Percentiles rank a stretch among this genome's conserved stretches.
phyloP scores from a whole-genome alignment of 352 stramenopile genomes.

The Pythium chondricola region DNA sequence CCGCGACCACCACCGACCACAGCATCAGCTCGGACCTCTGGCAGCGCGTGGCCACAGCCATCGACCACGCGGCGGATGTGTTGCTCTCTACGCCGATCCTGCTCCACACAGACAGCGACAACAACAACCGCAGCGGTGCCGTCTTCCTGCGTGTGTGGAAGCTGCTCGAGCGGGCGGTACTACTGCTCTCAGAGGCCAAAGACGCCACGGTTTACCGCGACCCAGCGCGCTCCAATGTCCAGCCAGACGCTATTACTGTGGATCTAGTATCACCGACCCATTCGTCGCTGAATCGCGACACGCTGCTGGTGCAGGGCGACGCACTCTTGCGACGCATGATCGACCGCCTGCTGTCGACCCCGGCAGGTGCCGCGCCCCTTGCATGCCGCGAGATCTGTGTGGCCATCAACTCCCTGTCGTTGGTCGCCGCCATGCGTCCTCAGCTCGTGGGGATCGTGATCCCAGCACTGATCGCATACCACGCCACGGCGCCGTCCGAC shows the following conservation, averaged over 20 bases:
- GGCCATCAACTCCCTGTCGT: slow-evolving; percentile 58
- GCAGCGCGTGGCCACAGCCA: slow-evolving; percentile 27
- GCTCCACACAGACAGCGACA: slow-evolving; percentile 4
- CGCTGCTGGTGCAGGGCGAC: slow-evolving; percentile 36
- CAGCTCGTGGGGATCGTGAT: slow-evolving; percentile 53
- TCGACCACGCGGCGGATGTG: slow-evolving; percentile 41
- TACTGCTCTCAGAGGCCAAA: slow-evolving; percentile 47
- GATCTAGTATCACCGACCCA: slow-evolving; percentile 35
- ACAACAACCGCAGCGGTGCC: slow-evolving; percentile 42
- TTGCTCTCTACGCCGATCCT: slow-evolving; percentile 25
- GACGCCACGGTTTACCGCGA: slow-evolving; percentile 64
- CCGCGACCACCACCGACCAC: slow-evolving; percentile 13
- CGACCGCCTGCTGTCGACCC: slow-evolving; percentile 23
- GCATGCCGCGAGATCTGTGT: slow-evolving; percentile 49
- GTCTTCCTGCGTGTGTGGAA: slow-evolving; percentile 64
- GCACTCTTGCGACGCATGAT: slow-evolving; percentile 36
- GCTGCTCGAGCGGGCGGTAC: slow-evolving; percentile 39
- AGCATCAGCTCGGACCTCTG: slow-evolving; percentile 18
- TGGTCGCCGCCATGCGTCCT: slow-evolving; percentile 52
- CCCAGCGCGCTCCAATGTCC: slow-evolving; percentile 63
- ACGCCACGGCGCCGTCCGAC: slow-evolving; percentile 23
- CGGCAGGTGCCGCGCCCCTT: slow-evolving; percentile 13
- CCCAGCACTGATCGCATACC: slow-evolving; percentile 36
- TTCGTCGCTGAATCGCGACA: slow-evolving; percentile 25
- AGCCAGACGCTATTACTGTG: slow-evolving; percentile 58